phyloP scores from a whole-genome alignment of 805 yeast species.

The Candida alai region DNA sequence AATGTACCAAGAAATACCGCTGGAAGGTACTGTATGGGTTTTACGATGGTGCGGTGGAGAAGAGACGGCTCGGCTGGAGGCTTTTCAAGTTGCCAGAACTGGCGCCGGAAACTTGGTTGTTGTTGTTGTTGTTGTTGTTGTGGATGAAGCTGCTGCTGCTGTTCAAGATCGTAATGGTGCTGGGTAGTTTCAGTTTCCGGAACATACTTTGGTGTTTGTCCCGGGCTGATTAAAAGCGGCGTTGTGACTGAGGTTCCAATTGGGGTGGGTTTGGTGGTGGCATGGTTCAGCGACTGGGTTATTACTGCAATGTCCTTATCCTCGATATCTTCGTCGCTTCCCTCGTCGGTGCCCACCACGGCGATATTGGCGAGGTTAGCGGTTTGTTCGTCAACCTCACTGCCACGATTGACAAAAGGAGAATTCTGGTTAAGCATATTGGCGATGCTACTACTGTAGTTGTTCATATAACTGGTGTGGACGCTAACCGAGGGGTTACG shows the following conservation, averaged over 20 bases:
- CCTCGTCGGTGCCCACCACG: conserved; percentile 36
- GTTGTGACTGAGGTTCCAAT: conserved; percentile 5
- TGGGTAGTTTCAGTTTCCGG: not conserved
- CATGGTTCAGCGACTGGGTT: conserved; percentile 1
- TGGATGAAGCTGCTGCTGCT: not conserved
- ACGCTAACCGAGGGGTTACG: conserved; percentile 21
- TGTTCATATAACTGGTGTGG: too few species aligned
- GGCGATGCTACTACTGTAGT: too few species aligned
- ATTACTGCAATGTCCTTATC: conserved; percentile 2
- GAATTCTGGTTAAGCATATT: too few species aligned
- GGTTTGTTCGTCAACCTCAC: conserved; percentile 52
- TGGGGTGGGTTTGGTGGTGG: conserved; percentile 9
- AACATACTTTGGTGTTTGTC: not conserved
- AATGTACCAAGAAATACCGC: conserved; percentile 83
- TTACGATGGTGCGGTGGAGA: conserved; percentile 15
- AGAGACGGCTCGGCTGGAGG: conserved; percentile 14
- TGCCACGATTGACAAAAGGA: conserved; percentile 47
- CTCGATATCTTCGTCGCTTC: conserved; percentile 11
- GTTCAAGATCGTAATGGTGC: not conserved
- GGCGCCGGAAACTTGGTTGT: not conserved
- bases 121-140: not conserved
- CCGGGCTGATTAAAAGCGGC: conserved; percentile 5
- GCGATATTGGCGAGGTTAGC: conserved; percentile 57
- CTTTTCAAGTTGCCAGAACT: not conserved
- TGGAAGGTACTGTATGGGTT: conserved; percentile 56